Conservation (phyloP, 352 stramenopile species). For the Globisporangium recalcitrans region DNA sequence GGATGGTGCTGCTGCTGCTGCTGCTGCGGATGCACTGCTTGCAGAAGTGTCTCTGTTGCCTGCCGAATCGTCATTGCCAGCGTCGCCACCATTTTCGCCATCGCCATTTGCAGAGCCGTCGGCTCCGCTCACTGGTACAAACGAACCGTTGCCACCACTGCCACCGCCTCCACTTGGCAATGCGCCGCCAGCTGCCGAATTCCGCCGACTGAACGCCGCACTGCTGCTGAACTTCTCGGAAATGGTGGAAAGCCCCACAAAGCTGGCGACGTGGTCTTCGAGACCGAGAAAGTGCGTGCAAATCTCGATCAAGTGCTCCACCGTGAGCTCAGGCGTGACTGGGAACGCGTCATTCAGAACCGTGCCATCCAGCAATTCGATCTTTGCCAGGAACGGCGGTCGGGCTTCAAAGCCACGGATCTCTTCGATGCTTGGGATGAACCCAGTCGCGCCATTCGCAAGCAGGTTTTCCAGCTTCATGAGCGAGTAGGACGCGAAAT, state of each 20-base stretch:
- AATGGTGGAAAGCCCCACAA: constrained; percentile 55
- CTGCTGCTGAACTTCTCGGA: constrained; percentile 32
- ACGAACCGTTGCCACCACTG: constrained; percentile 14
- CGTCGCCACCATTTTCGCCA: constrained; percentile 23
- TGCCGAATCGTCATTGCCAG: constrained; percentile 6
- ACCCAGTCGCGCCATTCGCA: constrained; percentile 84
- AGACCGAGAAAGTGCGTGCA: constrained; percentile 90
- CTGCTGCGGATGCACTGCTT: constrained; percentile 18
- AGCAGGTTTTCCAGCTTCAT: constrained; percentile 90
- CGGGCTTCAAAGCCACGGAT: constrained; percentile 91
- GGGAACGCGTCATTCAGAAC: constrained; percentile 89
- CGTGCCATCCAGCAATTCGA: constrained; percentile 91
- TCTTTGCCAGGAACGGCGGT: constrained; percentile 90
- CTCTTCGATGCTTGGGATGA: constrained; percentile 91
- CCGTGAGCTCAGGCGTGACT: constrained; percentile 90
- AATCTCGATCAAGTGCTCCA: constrained; percentile 88
- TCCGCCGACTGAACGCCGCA: constrained; percentile 16
- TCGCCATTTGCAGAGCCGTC: constrained; percentile 18
- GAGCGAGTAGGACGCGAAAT: constrained; percentile 89
- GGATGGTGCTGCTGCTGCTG: too few relatives aligned
- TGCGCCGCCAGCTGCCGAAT: constrained; percentile 28
- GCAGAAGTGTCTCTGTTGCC: constrained; percentile 10
- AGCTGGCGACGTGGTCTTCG: constrained; percentile 82
- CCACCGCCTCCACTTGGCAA: constrained; percentile 10
- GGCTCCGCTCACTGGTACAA: constrained; percentile 23